phyloP scores from a whole-genome alignment of 2,329 filamentous ascomycete species.

The Amesomyces nigricolor region DNA sequence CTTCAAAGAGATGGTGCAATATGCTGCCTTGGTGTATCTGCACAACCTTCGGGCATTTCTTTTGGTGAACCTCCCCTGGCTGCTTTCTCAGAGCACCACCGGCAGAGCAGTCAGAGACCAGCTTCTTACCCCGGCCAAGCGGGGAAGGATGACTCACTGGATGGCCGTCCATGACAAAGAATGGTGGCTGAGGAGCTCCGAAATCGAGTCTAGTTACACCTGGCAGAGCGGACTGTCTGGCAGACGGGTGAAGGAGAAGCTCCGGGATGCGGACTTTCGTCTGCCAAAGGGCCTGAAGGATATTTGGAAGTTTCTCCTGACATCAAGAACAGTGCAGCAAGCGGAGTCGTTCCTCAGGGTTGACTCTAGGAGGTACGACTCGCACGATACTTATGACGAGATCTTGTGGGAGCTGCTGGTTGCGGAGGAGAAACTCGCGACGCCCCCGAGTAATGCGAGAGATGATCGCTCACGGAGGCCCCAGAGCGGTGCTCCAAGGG shows the following conservation, averaged over 20 bases:
- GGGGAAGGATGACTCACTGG: background rate
- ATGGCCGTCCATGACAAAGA: background rate
- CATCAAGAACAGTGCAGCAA: background rate
- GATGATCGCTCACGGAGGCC: too few species aligned
- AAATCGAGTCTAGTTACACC: background rate
- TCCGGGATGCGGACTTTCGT: background rate
- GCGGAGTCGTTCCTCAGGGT: background rate
- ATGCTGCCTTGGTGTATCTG: background rate
- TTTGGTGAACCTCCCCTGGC: background rate
- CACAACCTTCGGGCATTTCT: background rate
- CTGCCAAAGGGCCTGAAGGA: background rate
- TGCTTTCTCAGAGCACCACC: background rate
- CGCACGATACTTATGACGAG: background rate
- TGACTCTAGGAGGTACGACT: background rate
- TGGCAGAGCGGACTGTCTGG: background rate
- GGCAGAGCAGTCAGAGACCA: background rate
- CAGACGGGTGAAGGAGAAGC: background rate
- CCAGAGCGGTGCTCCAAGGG: too few species aligned
- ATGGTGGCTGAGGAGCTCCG: background rate
- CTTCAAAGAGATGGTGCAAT: background rate
- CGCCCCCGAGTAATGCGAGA: too few species aligned
- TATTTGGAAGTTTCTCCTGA: background rate
- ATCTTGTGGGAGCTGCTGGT: conserved; percentile 5
- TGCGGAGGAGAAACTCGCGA: background rate
- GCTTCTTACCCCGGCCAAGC: background rate